These are phyloP conservation scores for Sclerotinia glacialis DNA, from an alignment of 2,329 filamentous ascomycete genomes.

Conservation along the genomic window DNA sequence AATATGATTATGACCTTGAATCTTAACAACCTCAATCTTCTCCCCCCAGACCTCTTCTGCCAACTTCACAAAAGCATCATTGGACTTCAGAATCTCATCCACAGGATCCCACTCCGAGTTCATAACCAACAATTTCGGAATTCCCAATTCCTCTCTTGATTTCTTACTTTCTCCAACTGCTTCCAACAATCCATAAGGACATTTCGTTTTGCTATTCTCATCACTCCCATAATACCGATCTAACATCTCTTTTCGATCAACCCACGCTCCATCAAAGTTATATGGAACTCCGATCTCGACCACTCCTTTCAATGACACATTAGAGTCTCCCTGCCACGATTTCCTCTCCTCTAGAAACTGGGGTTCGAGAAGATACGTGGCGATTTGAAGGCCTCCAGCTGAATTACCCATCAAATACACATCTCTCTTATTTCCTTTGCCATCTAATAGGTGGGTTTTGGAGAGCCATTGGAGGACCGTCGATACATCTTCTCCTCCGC, in stretches of 20 bases:
- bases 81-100: conserved; percentile 35
- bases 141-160: conserved; percentile 27
- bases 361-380: conserved; percentile 34
- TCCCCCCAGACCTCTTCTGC: conserved; percentile 33
- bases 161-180: conserved; percentile 27
- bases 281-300: conserved; percentile 32
- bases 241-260: conserved; percentile 25
- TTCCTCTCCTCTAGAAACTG: conserved; percentile 31
- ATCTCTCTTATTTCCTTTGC: conserved; percentile 25
- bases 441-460: conserved; percentile 31
- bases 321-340: conserved; percentile 19
- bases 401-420: conserved; percentile 38
- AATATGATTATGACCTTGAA: conserved; percentile 39
- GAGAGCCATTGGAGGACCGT: conserved; percentile 22
- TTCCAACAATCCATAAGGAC: conserved; percentile 30
- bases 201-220: conserved; percentile 23
- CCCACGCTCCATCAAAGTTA: conserved; percentile 27
- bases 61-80: conserved; percentile 33
- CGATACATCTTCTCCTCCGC: conserved; percentile 36
- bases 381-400: conserved; percentile 37
- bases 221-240: conserved; percentile 31
- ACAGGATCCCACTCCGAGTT: conserved; percentile 35
- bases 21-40: conserved; percentile 25
- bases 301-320: conserved; percentile 30
- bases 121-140: conserved; percentile 31